A percentile compares a stretch with the other conserved stretches of the same genome.
Conservation (phyloP, 202 grass and related monocot species). For the Hordeum pubiflorum region DNA sequence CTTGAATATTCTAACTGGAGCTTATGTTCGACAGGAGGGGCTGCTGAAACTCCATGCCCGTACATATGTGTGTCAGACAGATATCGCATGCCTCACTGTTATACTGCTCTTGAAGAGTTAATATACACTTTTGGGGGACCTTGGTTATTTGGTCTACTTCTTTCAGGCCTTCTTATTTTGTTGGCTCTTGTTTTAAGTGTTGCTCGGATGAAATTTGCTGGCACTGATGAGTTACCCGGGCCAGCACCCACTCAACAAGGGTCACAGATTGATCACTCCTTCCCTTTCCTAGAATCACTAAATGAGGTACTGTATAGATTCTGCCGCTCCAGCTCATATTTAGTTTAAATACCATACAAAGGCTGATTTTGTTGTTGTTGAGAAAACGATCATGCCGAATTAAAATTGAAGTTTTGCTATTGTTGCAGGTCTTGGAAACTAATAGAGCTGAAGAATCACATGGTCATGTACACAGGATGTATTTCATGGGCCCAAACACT, state of each 20-base stretch:
- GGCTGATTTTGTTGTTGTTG: background rate
- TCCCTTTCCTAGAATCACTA: slow-evolving; percentile 94
- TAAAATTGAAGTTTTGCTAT: slow-evolving; percentile 22
- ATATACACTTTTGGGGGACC: slow-evolving; percentile 99
- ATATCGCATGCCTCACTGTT: slow-evolving; percentile 99
- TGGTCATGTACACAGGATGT: slow-evolving; percentile 93
- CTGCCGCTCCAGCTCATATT: background rate
- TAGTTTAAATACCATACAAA: slow-evolving; percentile 6
- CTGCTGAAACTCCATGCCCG: slow-evolving; percentile 79
- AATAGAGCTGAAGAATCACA: slow-evolving; percentile 96
- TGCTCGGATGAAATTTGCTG: slow-evolving; percentile 98
- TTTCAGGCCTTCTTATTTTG: slow-evolving; percentile 90
- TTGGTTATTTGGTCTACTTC: slow-evolving; percentile 97
- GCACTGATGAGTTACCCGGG: slow-evolving; percentile 88
- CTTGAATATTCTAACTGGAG: slow-evolving; percentile 25
- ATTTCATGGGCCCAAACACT: slow-evolving; percentile 99
- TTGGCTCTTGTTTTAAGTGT: slow-evolving; percentile 97
- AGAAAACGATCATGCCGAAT: background rate
- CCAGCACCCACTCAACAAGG: slow-evolving; percentile 93
- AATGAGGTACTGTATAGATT: slow-evolving; percentile 69
- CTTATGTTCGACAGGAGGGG: slow-evolving; percentile 60
- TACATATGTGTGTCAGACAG: slow-evolving; percentile 92
- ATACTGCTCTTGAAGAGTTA: slow-evolving; percentile 95
- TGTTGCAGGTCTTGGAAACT: slow-evolving; percentile 71
- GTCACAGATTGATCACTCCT: slow-evolving; percentile 96